Evolutionary conservation across 352 stramenopile species (phyloP).

Genomic region (Globisporangium cystogenes): DNA sequence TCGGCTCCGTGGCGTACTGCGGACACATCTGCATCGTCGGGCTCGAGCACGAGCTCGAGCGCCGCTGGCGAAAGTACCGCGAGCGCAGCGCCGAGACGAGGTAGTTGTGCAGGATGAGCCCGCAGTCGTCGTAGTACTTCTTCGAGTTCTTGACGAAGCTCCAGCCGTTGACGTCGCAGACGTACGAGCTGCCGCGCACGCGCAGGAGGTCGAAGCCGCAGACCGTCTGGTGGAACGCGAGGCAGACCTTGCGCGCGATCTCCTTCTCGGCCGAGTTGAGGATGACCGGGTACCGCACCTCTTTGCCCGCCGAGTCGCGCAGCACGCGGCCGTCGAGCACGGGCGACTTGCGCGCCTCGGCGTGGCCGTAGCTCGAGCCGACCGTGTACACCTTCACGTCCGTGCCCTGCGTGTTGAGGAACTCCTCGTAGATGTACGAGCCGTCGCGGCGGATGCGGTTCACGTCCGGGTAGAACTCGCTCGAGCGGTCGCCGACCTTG

Average conservation of each 20-base stretch:
- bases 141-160: conserved; percentile 98
- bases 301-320: conserved; percentile 96
- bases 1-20: conserved; percentile 70
- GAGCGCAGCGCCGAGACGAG: conserved; percentile 76
- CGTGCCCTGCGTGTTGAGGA: conserved; percentile 99
- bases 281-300: conserved; percentile 99
- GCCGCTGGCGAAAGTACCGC: conserved; percentile 69
- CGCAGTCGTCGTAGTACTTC: conserved; percentile 99
- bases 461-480: conserved; percentile 96
- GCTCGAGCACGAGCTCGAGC: conserved; percentile 38
- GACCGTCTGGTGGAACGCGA: conserved; percentile 98
- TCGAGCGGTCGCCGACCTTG: conserved; percentile 93
- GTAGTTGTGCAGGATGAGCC: conserved; percentile 92
- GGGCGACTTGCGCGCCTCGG: conserved; percentile 98
- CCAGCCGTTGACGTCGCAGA: conserved; percentile 99
- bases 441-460: conserved; percentile 95
- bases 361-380: conserved; percentile 97
- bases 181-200: conserved; percentile 90
- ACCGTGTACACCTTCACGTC: conserved; percentile 99
- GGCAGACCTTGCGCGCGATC: conserved; percentile 92
- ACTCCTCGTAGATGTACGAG: conserved; percentile 97
- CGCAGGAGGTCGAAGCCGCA: conserved; percentile 99
- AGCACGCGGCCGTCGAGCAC: conserved; percentile 94
- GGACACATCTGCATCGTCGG: conserved; percentile 62
- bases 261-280: conserved; percentile 98